Conservation (phyloP, 805 yeast genomes). For the Pichia sporocuriosa region DNA sequence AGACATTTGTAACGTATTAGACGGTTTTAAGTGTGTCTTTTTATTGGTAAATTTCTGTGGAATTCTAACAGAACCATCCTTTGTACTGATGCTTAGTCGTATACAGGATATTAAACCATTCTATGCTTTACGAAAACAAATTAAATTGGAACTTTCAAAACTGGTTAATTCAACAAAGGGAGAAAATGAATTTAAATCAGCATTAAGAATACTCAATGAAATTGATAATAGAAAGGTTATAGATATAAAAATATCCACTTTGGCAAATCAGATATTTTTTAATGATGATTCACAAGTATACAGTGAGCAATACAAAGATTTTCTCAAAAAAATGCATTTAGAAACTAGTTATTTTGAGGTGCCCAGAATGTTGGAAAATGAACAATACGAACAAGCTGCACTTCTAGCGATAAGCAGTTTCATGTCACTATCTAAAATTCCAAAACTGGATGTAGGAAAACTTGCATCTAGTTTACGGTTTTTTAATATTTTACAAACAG, state of each 20-base stretch:
- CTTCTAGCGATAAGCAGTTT: constrained; percentile 9
- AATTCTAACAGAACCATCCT: too few relatives aligned
- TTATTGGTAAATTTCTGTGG: too few relatives aligned
- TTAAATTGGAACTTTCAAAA: background rate
- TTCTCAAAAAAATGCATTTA: constrained; percentile 6
- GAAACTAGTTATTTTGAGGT: constrained; percentile 18
- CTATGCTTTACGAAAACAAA: background rate
- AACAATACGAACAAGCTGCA: constrained; percentile 22
- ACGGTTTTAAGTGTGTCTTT: too few relatives aligned
- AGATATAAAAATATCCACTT: constrained; percentile 7
- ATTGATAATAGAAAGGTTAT: background rate
- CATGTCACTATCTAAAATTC: background rate
- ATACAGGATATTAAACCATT: too few relatives aligned
- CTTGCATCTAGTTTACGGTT: constrained; percentile 9
- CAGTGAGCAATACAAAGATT: constrained; percentile 12
- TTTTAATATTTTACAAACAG: constrained; percentile 15
- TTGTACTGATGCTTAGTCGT: too few relatives aligned
- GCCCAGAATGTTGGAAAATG: constrained; percentile 12
- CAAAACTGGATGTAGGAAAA: background rate
- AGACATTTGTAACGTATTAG: too few relatives aligned
- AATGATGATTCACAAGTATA: constrained; percentile 8
- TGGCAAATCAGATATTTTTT: constrained; percentile 14
- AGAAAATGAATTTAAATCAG: background rate
- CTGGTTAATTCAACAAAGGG: background rate
- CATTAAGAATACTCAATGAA: background rate